Percentiles rank a stretch among this genome's conserved stretches.
Evolutionary conservation across 2,329 filamentous ascomycete species (phyloP).

Genomic region (Pseudogymnoascus sp.): DNA sequence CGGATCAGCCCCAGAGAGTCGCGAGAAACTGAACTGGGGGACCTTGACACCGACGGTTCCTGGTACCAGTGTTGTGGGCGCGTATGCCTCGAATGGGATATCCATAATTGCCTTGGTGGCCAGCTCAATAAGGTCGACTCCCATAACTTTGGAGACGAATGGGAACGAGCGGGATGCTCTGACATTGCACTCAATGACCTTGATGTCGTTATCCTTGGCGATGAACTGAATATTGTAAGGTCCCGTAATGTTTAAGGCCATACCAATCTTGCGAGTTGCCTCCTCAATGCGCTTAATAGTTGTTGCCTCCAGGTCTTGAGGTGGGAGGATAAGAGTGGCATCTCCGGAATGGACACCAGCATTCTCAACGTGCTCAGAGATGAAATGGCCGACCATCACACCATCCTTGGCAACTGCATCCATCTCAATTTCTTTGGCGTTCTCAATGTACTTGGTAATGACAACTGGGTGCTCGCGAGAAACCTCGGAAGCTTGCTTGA

Average conservation of each 20-base stretch:
- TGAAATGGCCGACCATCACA: constrained; percentile 85
- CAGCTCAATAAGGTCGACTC: constrained; percentile 95
- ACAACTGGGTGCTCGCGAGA: constrained; percentile 94
- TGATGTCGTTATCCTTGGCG: constrained; percentile 98
- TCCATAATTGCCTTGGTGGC: constrained; percentile 94
- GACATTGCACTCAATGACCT: constrained; percentile 98
- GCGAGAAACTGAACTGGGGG: constrained; percentile 97
- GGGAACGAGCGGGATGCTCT: constrained; percentile 93
- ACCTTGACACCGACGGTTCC: constrained; percentile 95
- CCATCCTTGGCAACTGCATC: constrained; percentile 91
- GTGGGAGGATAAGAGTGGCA: constrained; percentile 87
- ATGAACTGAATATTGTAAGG: constrained; percentile 99
- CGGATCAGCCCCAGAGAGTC: constrained; percentile 89
- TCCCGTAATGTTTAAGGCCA: constrained; percentile 88
- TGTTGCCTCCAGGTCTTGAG: constrained; percentile 81
- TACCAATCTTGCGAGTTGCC: constrained; percentile 89
- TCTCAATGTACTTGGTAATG: constrained; percentile 99
- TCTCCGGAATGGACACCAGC: constrained; percentile 98
- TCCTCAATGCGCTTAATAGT: constrained; percentile 89
- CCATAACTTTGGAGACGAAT: constrained; percentile 98
- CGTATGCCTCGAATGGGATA: constrained; percentile 73
- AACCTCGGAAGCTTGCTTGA: constrained; percentile 85
- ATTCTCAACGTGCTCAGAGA: constrained; percentile 98
- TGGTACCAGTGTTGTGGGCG: constrained; percentile 62
- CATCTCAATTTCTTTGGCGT: constrained; percentile 99